phyloP scores from a whole-genome alignment of 2,329 filamentous ascomycete species.

The Xylariaceae sp. region DNA sequence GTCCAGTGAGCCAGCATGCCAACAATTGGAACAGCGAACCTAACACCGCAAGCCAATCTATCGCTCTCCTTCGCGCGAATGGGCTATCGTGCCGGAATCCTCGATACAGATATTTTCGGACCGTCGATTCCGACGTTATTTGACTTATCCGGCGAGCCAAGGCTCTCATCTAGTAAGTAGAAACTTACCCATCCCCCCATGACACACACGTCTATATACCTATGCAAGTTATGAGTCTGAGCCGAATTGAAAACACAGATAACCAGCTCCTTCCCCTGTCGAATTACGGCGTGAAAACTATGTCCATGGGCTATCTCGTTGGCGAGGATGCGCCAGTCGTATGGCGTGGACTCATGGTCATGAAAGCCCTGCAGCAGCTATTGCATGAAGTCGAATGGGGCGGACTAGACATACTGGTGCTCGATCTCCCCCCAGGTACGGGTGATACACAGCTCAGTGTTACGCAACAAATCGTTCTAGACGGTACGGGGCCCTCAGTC shows the following conservation, averaged over 20 bases:
- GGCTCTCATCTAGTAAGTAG: conserved; percentile 63
- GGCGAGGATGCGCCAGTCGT: conserved; percentile 76
- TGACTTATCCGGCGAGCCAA: conserved; percentile 72
- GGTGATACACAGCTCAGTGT: conserved; percentile 97
- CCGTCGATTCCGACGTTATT: conserved; percentile 90
- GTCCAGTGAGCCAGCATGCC: conserved; percentile 18
- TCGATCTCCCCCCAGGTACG: conserved; percentile 90
- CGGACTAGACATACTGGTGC: conserved; percentile 76
- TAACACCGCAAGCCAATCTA: conserved; percentile 57
- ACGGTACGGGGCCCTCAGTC: conserved; percentile 47
- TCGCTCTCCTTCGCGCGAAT: conserved; percentile 78
- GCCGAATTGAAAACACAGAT: conserved; percentile 64
- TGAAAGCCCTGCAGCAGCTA: conserved; percentile 93
- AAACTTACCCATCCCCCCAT: too few relatives aligned
- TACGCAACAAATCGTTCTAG: conserved; percentile 84
- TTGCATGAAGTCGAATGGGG: conserved; percentile 95
- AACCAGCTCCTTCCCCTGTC: conserved; percentile 81
- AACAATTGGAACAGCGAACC: neutral
- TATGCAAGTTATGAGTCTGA: neutral
- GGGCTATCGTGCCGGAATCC: conserved; percentile 76
- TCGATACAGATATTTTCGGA: conserved; percentile 96
- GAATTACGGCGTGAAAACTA: conserved; percentile 93
- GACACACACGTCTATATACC: neutral
- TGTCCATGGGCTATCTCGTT: conserved; percentile 97
- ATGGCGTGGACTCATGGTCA: conserved; percentile 95